phyloP scores from a whole-genome alignment of 768 basidiomycete genomes.

The Amanita brunnescens region DNA sequence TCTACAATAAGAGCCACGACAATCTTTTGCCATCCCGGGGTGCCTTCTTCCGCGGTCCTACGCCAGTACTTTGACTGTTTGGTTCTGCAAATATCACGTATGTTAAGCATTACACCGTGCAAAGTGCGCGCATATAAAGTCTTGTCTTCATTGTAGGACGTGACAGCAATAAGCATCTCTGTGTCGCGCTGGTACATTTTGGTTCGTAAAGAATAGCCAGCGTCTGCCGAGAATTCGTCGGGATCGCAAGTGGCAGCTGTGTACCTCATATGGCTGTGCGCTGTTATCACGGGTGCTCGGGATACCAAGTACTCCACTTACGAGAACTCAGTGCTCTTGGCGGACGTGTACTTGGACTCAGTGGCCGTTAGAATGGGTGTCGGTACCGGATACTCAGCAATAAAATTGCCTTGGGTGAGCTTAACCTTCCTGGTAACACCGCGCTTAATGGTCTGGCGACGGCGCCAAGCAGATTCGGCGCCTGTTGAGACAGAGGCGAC shows the following conservation, averaged over 20 bases:
- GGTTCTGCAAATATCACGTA: slow-evolving; percentile 94
- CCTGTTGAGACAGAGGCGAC: slow-evolving; percentile 44
- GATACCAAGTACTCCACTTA: slow-evolving; percentile 28
- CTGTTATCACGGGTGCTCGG: background rate
- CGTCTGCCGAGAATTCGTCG: slow-evolving; percentile 73
- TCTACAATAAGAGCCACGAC: slow-evolving; percentile 86
- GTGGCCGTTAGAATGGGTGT: slow-evolving; percentile 77
- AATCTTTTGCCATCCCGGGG: slow-evolving; percentile 87
- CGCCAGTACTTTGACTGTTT: slow-evolving; percentile 93
- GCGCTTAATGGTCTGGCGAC: slow-evolving; percentile 86
- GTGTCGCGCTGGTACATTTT: slow-evolving; percentile 85
- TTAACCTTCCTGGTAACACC: slow-evolving; percentile 91
- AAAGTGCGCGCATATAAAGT: slow-evolving; percentile 85
- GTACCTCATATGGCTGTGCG: slow-evolving; percentile 79
- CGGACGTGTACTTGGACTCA: slow-evolving; percentile 66
- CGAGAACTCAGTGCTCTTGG: slow-evolving; percentile 86
- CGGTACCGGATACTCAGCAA: slow-evolving; percentile 84
- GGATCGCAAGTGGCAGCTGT: slow-evolving; percentile 89
- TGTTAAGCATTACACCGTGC: slow-evolving; percentile 96
- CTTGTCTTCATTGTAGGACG: slow-evolving; percentile 91
- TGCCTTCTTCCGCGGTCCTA: slow-evolving; percentile 71
- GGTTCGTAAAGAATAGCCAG: slow-evolving; percentile 79
- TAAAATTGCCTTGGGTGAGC: slow-evolving; percentile 89
- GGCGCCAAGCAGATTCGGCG: slow-evolving; percentile 53
- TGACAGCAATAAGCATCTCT: slow-evolving; percentile 90